Base-by-base conservation (phyloP, 495 filamentous ascomycete species). In the Penicillium nucicola region DNA sequence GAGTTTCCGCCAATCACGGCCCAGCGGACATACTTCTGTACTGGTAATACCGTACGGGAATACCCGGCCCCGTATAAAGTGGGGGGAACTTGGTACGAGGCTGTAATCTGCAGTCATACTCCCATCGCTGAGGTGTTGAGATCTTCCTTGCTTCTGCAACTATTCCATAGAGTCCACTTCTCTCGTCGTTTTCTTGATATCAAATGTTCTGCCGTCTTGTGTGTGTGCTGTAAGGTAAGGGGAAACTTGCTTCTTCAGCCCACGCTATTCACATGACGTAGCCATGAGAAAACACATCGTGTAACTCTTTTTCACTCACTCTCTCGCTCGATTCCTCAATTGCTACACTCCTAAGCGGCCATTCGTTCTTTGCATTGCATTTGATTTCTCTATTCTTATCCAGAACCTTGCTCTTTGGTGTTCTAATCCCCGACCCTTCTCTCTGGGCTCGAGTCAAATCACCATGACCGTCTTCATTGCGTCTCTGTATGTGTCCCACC, bases 391-490 rank as follows among this genome's bases (percentile, higher is more conserved):
- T 19, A 13, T 18, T 37, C 15, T 15, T 15, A 20, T 15, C 18
- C 39, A 1, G 6, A 43, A 33, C 7, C 18, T 45, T 10, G 32
- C 28, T 44, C 32, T 38, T 28, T 17, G 17, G 19, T 10, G n/a
- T 31, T 48, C 19, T 38, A 45, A 28, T 55, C 17, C 34, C 34
- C 25, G 43, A 42, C 48, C 54, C 48, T 40, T 46, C 48, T 18
- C 22, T 40, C 43, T 18, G 41, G 45, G 42, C 50, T 15, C 35
- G 11, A 41, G 43, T 25, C 43, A 19, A 19, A 41, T 61, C 76
- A 82, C 45, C 53, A 90, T 90, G 88, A 91, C 88, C 6, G 81
- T 90, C 67, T 90, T 91, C 61, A 81, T 92, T 49, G 87, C 81
- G 56, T 90, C 88, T n/a, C 75, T 92, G 88, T 92, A 79, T 77